A percentile compares a stretch with the other conserved stretches of the same genome.
Evolutionary conservation across 129 eudicot species (phyloP).

Genomic region (Centrapalus pauciflorus): DNA sequence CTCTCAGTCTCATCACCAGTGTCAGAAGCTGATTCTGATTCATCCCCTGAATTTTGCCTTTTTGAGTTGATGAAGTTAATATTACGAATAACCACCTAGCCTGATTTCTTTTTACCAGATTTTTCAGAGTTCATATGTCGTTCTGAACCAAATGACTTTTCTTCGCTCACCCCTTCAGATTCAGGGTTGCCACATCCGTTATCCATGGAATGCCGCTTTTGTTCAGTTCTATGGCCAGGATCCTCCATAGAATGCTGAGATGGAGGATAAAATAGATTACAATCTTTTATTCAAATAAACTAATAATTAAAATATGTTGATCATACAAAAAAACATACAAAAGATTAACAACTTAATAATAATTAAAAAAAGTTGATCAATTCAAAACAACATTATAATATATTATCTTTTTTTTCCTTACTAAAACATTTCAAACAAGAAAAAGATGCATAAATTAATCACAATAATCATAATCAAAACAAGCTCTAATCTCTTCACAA

Average conservation of each 20-base stretch:
- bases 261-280: constrained; percentile 54
- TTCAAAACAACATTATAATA: no score
- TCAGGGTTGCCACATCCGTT: constrained; percentile 39
- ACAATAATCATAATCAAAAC: no score
- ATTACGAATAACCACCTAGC: constrained; percentile 72
- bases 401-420: no score
- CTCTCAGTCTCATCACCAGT: constrained; percentile 26
- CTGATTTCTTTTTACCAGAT: constrained; percentile 52
- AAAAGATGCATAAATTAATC: no score
- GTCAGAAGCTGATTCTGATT: constrained; percentile 40
- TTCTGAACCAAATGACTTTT: constrained; percentile 15
- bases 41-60: constrained; percentile 44
- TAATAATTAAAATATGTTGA: no score
- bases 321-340: no score
- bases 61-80: constrained; percentile 67
- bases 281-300: no score
- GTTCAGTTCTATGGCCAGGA: constrained; percentile 41
- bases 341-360: no score
- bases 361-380: no score
- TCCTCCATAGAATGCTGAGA: constrained; percentile 51
- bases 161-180: constrained; percentile 39
- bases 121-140: constrained; percentile 37
- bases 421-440: no score
- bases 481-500: no score
- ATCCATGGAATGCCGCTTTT: constrained; percentile 51